Evolutionary conservation across 129 eudicot species (phyloP).

Genomic region (Artemisia argyi): DNA sequence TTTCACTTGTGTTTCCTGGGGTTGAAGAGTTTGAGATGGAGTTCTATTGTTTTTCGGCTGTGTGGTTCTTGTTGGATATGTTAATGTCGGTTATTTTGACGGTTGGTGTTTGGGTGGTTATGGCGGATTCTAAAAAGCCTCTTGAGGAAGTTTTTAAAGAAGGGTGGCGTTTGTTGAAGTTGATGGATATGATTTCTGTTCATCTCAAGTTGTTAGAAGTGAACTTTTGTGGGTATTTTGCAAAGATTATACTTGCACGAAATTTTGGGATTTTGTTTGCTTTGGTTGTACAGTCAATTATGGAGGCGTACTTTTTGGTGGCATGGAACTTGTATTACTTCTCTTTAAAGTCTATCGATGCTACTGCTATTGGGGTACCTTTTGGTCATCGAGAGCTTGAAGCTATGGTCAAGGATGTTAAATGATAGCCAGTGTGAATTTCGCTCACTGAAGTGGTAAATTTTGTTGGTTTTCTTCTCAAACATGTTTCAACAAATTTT

Average conservation of each 20-base stretch:
- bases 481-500: conserved; percentile 12
- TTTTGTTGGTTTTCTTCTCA: conserved; percentile 31
- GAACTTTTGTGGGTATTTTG: conserved; percentile 48
- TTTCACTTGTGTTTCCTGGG: conserved; percentile 50
- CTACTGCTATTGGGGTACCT: conserved; percentile 49
- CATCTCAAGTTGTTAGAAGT: conserved; percentile 53
- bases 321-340: conserved; percentile 69
- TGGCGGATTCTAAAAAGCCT: conserved; percentile 56
- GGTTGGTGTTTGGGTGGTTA: conserved; percentile 62
- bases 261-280: conserved; percentile 49
- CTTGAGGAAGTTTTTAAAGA: conserved; percentile 63
- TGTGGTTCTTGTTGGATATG: conserved; percentile 61
- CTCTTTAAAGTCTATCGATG: conserved; percentile 60
- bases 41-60: conserved; percentile 43
- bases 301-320: conserved; percentile 78
- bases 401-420: conserved; percentile 42
- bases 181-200: conserved; percentile 46
- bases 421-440: conserved; percentile 28
- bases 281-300: conserved; percentile 44
- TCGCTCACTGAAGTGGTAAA: conserved; percentile 20
- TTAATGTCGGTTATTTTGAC: conserved; percentile 52
- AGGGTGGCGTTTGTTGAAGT: conserved; percentile 54
- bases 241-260: conserved; percentile 44
- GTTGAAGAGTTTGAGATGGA: conserved; percentile 51
- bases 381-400: conserved; percentile 70